Conservation (phyloP, 305 asterid species). For the Stenogyne calaminthoides region DNA sequence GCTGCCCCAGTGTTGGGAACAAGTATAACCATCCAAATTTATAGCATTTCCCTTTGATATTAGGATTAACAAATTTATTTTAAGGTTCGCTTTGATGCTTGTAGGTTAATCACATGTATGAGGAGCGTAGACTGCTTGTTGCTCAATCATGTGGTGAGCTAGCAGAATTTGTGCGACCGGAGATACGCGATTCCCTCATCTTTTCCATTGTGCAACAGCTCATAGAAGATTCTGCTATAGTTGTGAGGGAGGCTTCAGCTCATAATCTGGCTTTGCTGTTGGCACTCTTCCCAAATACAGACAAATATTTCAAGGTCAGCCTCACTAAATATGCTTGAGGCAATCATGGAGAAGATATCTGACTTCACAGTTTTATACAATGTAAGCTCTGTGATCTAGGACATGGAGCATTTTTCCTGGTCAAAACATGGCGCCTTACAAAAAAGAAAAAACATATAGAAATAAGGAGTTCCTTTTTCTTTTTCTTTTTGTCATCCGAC, state of each 20-base stretch:
- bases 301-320: conserved; percentile 99
- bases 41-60: conserved; percentile 9
- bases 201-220: conserved; percentile 98
- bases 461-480: conserved; percentile 18
- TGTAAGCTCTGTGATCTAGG: conserved; percentile 99
- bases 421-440: conserved; percentile 58
- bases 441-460: conserved; percentile 19
- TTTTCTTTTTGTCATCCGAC: conserved; percentile 34
- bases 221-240: conserved; percentile 96
- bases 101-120: conserved; percentile 98
- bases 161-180: conserved; percentile 94
- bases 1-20: conserved; percentile 99
- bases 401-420: conserved; percentile 83
- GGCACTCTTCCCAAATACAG: conserved; percentile 95
- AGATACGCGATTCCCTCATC: conserved; percentile 98
- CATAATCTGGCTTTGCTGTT: conserved; percentile 95
- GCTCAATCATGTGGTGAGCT: conserved; percentile 99
- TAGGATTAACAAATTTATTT: conserved; percentile 25
- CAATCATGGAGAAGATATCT: conserved; percentile 98
- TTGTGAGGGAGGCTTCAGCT: conserved; percentile 99
- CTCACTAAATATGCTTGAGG: conserved; percentile 99
- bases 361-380: conserved; percentile 91
- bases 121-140: conserved; percentile 98
- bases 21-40: conserved; percentile 52
- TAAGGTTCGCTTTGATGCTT: conserved; percentile 31